Evolutionary conservation across 441 rosid genomes (phyloP), one percentile per base, ranked within the genome.

Genomic region (Cnidoscolus chayamansa): DNA sequence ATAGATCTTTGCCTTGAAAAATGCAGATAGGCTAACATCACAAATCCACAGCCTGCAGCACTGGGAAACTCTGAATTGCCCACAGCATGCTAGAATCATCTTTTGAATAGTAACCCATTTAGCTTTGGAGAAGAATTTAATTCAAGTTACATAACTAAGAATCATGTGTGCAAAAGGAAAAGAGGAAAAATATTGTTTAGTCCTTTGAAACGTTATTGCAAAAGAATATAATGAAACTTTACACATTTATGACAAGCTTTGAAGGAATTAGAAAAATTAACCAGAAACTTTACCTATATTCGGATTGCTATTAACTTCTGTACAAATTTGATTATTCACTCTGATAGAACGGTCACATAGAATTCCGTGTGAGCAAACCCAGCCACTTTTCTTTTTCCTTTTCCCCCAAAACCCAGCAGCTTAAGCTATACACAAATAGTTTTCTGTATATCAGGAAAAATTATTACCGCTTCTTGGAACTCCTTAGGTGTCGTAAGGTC

Each of bases 401-500:
- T 25, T 25, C 1, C 25, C 25, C 25, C 25, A 25, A 63, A 63
- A 35, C 32, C 65, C 78, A 61, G 65, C 74, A 51, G 64, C 76
- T 68, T 74, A 65, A 71, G 76, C 86, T 84, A 81, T 76, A 81
- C 86, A 83, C 30, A 12, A 13, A 53, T 67, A 35, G n/a, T 55
- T 60, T 78, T 76, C 63, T 17, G 51, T 49, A 53, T 57, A 43
- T 63, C 32, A 72, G 70, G 68, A 74, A 58, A 40, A 13, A 3
- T 43, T 9, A 64, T 78, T 67, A 85, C 69, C 73, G 72, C 76
- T 80, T 93, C 81, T 77, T 89, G 35, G 87, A 70, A 67, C 86
- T 86, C 81, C 86, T 85, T 40, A 86, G 82, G 81, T 84, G 87
- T 73, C 92, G 83, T 50, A 90, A 77, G 4, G 91, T 81, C 95